Evolutionary conservation across 139 green algal species (phyloP).

Genomic region (Microglena sp.): DNA sequence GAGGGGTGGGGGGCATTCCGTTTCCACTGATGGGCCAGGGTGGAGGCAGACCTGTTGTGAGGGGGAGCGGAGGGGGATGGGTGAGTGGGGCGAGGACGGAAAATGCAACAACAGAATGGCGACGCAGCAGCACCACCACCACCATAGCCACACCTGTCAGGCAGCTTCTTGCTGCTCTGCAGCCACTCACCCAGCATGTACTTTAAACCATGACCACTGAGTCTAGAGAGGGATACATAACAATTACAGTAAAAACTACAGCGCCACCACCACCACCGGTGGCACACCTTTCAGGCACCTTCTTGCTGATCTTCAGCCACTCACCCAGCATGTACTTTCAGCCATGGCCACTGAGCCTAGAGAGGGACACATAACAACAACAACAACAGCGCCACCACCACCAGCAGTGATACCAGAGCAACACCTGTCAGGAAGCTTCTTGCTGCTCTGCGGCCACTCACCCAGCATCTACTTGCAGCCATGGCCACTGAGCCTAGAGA

Average conservation of each 20-base stretch:
- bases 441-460: conserved; percentile 19
- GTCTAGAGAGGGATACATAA: not conserved
- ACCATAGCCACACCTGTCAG: conserved; percentile 12
- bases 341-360: not conserved
- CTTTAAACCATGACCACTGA: conserved; percentile 7
- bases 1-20: too few relatives aligned
- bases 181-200: conserved; percentile 35
- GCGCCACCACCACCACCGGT: too few relatives aligned
- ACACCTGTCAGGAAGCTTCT: conserved; percentile 11
- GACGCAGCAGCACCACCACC: not conserved
- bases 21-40: too few relatives aligned
- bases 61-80: too few relatives aligned
- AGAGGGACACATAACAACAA: too few relatives aligned
- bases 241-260: too few relatives aligned
- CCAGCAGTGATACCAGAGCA: not conserved
- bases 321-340: conserved; percentile 22
- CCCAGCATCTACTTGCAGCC: conserved; percentile 19
- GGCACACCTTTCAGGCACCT: conserved; percentile 6
- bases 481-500: too few relatives aligned
- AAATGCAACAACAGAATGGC: too few relatives aligned
- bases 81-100: too few relatives aligned
- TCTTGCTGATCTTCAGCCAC: conserved; percentile 19
- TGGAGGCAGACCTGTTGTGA: too few relatives aligned
- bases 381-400: too few relatives aligned
- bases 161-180: conserved; percentile 11